A percentile compares a stretch with the other conserved stretches of the same genome.
Conservation (phyloP, 2,329 filamentous ascomycete genomes). For the Chaetomium sp. region DNA sequence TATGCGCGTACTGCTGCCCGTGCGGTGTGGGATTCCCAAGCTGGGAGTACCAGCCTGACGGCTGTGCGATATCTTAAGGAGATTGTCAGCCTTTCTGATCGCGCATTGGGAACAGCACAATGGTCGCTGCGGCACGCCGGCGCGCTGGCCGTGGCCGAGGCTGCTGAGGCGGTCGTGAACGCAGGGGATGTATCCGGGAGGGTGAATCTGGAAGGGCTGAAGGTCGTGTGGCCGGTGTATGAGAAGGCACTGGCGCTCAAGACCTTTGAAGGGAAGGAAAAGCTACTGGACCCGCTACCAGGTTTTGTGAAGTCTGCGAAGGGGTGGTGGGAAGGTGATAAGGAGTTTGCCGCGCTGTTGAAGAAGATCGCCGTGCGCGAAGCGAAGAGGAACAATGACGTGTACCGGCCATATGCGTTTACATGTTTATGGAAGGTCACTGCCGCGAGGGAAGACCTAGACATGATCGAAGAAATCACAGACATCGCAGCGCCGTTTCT, state of each 20-base stretch:
- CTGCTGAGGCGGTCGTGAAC: constrained; percentile 58
- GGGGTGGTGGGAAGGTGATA: constrained; percentile 49
- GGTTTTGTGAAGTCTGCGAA: constrained; percentile 64
- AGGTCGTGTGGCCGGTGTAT: constrained; percentile 71
- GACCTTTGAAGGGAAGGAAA: constrained; percentile 89
- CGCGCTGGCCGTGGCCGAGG: constrained; percentile 71
- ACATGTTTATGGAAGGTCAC: constrained; percentile 65
- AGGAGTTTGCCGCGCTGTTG: constrained; percentile 53
- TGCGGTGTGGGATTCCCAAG: constrained; percentile 85
- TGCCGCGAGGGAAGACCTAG: constrained; percentile 59
- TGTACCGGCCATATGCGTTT: constrained; percentile 72
- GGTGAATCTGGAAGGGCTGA: constrained; percentile 54
- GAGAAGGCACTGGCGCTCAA: constrained; percentile 80
- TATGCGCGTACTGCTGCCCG: constrained; percentile 73
- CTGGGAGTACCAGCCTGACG: constrained; percentile 69
- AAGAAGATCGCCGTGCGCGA: constrained; percentile 79
- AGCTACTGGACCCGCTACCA: constrained; percentile 71
- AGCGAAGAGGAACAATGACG: constrained; percentile 84
- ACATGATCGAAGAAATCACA: constrained; percentile 62
- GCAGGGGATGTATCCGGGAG: constrained; percentile 51
- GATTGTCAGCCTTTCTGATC: constrained; percentile 62
- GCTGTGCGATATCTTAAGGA: constrained; percentile 80
- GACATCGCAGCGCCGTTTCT: constrained; percentile 50
- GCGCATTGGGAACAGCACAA: constrained; percentile 68
- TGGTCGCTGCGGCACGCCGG: constrained; percentile 90